Conservation (phyloP, 257 asterid species). For the Ehretia macrophylla region DNA sequence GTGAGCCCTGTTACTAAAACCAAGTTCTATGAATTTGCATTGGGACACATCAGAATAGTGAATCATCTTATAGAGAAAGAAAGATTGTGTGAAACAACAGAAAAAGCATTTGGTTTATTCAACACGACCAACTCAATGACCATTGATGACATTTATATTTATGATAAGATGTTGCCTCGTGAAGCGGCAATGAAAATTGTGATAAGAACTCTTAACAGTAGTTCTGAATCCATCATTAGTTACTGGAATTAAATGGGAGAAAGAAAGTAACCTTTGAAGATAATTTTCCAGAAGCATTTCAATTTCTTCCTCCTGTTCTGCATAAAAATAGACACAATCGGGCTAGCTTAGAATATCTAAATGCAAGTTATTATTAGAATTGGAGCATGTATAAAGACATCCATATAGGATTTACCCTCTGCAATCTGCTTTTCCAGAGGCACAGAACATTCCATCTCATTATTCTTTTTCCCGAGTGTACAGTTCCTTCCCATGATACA, state of each 20-base stretch:
- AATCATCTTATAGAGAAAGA: no score
- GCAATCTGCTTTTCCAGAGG: slow-evolving; percentile 80
- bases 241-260: slow-evolving; percentile 7
- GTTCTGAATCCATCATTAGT: no score
- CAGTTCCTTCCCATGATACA: slow-evolving; percentile 96
- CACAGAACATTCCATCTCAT: slow-evolving; percentile 71
- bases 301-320: slow-evolving; percentile 99
- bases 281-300: slow-evolving; percentile 97
- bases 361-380: slow-evolving; percentile 13
- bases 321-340: slow-evolving; percentile 18
- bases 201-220: no score
- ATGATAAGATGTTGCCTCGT: no score
- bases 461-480: slow-evolving; percentile 45
- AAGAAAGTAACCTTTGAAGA: slow-evolving; percentile 75
- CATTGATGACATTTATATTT: no score
- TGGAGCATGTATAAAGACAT: slow-evolving; percentile 8
- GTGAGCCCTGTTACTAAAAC: no score
- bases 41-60: no score
- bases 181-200: no score
- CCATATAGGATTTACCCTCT: slow-evolving; percentile 52
- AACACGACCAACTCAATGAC: no score
- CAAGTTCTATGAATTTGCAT: no score
- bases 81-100: no score
- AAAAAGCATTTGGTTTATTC: no score
- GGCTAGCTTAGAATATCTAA: slow-evolving; percentile 8